Evolutionary conservation across 345 rosid genomes (phyloP), one percentile per base, ranked within the genome.

Genomic region (Xanthoceras sorbifolium): DNA sequence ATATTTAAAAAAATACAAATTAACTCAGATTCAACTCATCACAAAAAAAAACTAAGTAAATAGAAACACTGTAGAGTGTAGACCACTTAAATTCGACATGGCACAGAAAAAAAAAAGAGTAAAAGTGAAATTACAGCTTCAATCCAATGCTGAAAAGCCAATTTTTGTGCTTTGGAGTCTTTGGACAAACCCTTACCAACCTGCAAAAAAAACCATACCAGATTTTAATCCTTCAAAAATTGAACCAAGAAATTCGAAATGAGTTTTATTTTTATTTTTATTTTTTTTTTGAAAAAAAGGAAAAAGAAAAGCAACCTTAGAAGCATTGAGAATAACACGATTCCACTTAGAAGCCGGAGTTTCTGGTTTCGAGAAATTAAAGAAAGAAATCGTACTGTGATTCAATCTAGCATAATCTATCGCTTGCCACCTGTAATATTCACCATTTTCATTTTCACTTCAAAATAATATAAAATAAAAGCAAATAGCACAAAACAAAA

Each of bases 91-190:
- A 6, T 61, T 52, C 44, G 17, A 52, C 29, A 11, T 8, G 9
- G 12, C 12, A 59, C 36, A 15, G 22, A 11, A 72, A 14, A 28
- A 9, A 5, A 22, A 69, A 31, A 76, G 10, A 64, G 10, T n/a
- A 3, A 12, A n/a, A 54, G n/a, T n/a, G 25, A 42, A 40, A 40
- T 79, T 84, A 87, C 90, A 70, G 89, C 89, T 87, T 87, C 95
- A 76, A 94, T 89, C 97, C 98, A 94, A 69, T 94, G 97, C 81
- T 89, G 95, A 77, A 94, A 93, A 28, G 98, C 99, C 88, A 95
- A 64, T 78, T 90, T 90, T 63, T 90, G 96, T 14, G 97, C 97
- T 78, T 91, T 87, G 67, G 78, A 85, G 69, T 89, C 91, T 69
- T 74, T 79, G 32, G 90, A 91, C 65, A 94, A 76, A 7, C 96